A percentile compares a stretch with the other conserved stretches of the same genome.
phyloP scores from a whole-genome alignment of 345 rosid species.

The Sisymbrium altissimum region DNA sequence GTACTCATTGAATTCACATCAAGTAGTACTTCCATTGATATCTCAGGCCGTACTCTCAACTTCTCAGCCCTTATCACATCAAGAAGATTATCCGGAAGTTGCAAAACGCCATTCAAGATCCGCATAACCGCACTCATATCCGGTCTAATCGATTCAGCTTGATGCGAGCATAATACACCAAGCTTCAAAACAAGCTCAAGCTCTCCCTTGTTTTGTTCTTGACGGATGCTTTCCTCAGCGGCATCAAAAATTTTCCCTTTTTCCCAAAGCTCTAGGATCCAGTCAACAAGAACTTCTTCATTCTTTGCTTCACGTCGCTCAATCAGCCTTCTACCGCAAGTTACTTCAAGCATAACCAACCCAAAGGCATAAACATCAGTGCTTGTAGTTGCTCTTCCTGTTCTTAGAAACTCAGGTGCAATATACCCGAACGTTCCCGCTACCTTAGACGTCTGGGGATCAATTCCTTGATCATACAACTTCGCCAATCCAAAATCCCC shows the following conservation, averaged over 20 bases:
- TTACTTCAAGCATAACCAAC: constrained; percentile 36
- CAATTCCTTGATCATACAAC: constrained; percentile 33
- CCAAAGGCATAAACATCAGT: constrained; percentile 43
- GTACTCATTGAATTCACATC: neutral
- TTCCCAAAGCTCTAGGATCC: constrained; percentile 33
- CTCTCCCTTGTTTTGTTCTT: constrained; percentile 8
- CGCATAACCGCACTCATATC: constrained; percentile 19
- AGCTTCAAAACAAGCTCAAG: constrained; percentile 32
- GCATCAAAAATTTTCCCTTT: constrained; percentile 28
- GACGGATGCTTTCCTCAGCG: constrained; percentile 11
- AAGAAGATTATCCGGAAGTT: constrained; percentile 10
- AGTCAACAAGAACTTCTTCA: constrained; percentile 26
- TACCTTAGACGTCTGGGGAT: constrained; percentile 35
- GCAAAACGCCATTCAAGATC: constrained; percentile 12
- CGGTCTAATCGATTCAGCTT: constrained; percentile 18
- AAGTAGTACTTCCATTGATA: constrained; percentile 1
- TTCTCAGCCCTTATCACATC: neutral
- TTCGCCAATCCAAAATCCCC: constrained; percentile 48
- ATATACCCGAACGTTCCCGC: constrained; percentile 43
- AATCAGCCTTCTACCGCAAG: constrained; percentile 41
- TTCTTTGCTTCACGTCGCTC: neutral
- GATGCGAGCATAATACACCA: constrained; percentile 30
- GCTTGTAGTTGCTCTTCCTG: constrained; percentile 38
- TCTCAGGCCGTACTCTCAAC: neutral
- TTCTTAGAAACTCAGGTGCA: constrained; percentile 38